Base-by-base conservation (phyloP, 352 stramenopile species). In the Poterioochromonas sp. region DNA sequence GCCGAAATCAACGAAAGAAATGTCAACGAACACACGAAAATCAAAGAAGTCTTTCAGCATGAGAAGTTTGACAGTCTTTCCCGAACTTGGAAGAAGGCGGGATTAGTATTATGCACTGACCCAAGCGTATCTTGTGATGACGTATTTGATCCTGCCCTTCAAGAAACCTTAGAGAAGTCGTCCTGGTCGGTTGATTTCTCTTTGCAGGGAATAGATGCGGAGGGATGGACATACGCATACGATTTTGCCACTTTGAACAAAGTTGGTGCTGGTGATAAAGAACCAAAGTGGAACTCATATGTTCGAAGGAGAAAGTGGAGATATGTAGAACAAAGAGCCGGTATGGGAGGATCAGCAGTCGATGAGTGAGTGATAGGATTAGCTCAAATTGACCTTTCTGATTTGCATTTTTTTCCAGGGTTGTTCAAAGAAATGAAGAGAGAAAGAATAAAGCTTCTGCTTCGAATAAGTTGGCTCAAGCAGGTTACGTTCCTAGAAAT, bases 191-290 rank as follows among this genome's bases (percentile, higher is more conserved):
- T 74, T 8, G 65, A 74, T 54, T 74, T 74, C 40, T 51, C 39
- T 11, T 39, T 74, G 3, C 34, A 8, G 11, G 40, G 40, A 12
- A 74, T 74, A 35, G 65, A 74, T 39, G 11, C n/a, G 12, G 65
- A 74, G 12, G 65, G 65, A 58, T 74, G 65, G 65, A 74, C 65
- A n/a, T 74, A 74, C 40, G 65, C 65, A 15, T 37, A 74, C 29
- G 40, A 54, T 54, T 74, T 74, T n/a, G 39, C 37, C 0, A 3
- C 20, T 18, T 34, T 74, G 2, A 74, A 74, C n/a, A 74, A 74
- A n/a, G 18, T 18, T 29, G 65, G 65, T 54, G 65, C 40, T 58
- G 65, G 65, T 74, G 41, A 74, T 54, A 53, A 18, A 8, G 40
- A 29, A 22, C 65, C 65, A 35, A 54, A 51, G 15, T 74, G 65